Evolutionary conservation across 495 filamentous ascomycete genomes (phyloP).

Genomic region (Lasiosphaeris hirsuta): DNA sequence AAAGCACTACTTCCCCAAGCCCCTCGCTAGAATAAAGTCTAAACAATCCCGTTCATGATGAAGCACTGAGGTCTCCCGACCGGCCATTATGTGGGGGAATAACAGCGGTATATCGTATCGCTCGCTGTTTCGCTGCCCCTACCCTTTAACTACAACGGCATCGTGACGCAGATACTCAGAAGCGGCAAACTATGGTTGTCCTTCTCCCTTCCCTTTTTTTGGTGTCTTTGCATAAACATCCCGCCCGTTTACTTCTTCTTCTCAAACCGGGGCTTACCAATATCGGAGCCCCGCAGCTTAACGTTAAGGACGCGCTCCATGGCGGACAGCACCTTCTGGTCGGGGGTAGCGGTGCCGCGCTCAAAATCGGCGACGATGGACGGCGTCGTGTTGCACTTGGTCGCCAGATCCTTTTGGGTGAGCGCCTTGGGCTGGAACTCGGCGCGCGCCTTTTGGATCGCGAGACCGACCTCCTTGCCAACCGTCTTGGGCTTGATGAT

Average conservation of each 20-base stretch:
- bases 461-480: conserved; percentile 72
- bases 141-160: too few species aligned
- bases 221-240: not conserved
- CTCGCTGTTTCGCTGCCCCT: too few species aligned
- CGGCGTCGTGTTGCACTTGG: conserved; percentile 84
- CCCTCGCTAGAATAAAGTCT: too few species aligned
- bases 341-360: conserved; percentile 72
- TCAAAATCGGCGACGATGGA: conserved; percentile 82
- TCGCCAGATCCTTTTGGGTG: conserved; percentile 95
- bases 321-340: conserved; percentile 75
- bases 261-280: conserved; percentile 72
- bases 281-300: conserved; percentile 74
- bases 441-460: conserved; percentile 69
- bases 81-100: too few species aligned
- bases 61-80: too few species aligned
- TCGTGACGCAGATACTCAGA: too few species aligned
- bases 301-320: conserved; percentile 86
- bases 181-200: not conserved
- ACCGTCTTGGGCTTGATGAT: conserved; percentile 95
- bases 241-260: conserved; percentile 46
- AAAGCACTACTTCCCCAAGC: too few species aligned
- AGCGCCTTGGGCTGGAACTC: conserved; percentile 73
- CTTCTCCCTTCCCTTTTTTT: not conserved
- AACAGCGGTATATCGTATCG: too few species aligned
- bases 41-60: too few species aligned